Conservation (phyloP, 257 asterid genomes). For the Nyctanthes arbortristis region DNA sequence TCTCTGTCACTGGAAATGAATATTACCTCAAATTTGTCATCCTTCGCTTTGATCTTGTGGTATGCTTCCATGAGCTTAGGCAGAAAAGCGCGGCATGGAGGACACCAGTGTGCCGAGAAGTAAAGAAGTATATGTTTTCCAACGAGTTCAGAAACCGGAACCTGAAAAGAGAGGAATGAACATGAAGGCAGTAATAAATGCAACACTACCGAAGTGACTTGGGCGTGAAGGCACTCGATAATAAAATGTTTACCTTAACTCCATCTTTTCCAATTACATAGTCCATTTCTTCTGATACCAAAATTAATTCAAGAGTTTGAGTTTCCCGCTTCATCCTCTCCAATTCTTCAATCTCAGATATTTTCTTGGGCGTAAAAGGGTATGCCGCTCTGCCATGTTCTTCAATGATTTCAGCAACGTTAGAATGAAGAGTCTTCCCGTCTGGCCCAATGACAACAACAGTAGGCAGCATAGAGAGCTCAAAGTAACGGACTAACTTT, state of each 20-base stretch:
- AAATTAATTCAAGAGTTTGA: conserved; percentile 85
- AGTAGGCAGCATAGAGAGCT: conserved; percentile 60
- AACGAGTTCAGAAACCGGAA: conserved; percentile 65
- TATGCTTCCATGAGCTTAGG: conserved; percentile 60
- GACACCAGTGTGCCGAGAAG: conserved; percentile 85
- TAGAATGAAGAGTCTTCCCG: conserved; percentile 77
- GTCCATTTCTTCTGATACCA: conserved; percentile 60
- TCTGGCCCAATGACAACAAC: conserved; percentile 76
- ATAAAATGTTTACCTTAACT: conserved; percentile 45
- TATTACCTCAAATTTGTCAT: conserved; percentile 49
- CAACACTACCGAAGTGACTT: neutral
- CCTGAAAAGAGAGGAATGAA: conserved; percentile 37
- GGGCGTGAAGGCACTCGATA: neutral
- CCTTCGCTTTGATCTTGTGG: conserved; percentile 49
- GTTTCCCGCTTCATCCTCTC: conserved; percentile 75
- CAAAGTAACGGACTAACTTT: conserved; percentile 68
- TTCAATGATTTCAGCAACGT: conserved; percentile 72
- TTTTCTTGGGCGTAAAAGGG: conserved; percentile 82
- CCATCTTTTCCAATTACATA: conserved; percentile 75
- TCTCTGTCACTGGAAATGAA: conserved; percentile 79
- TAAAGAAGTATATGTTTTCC: conserved; percentile 70
- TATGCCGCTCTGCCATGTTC: conserved; percentile 70
- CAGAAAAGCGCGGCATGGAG: conserved; percentile 82
- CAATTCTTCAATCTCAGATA: conserved; percentile 65
- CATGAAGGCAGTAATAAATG: neutral